phyloP scores from a whole-genome alignment of 805 yeast species.

The Ogataea paraovalis region DNA sequence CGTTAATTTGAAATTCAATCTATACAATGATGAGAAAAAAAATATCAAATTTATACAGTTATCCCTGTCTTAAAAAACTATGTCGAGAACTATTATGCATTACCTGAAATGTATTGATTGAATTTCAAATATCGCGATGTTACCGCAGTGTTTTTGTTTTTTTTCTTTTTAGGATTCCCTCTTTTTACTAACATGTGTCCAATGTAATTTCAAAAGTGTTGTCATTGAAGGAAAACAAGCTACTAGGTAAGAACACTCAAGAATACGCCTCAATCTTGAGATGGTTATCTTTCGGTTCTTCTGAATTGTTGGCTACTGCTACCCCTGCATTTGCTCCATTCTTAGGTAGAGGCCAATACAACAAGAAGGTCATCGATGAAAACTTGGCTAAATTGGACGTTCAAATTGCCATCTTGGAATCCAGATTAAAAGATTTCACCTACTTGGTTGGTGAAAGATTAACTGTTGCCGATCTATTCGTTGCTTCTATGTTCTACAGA shows the following conservation, averaged over 20 bases:
- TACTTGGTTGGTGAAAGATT: conserved; percentile 46
- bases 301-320: conserved; percentile 52
- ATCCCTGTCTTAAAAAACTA: conserved; percentile 79
- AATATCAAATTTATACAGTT: conserved; percentile 56
- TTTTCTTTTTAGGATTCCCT: no score
- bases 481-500: conserved; percentile 43
- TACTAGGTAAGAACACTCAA: conserved; percentile 56
- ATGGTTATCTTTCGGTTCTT: conserved; percentile 76
- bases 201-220: conserved; percentile 42
- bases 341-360: conserved; percentile 65
- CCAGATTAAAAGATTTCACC: conserved; percentile 41
- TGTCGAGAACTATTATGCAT: conserved; percentile 54
- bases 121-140: no score
- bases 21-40: conserved; percentile 54
- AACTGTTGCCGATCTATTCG: conserved; percentile 42
- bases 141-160: no score
- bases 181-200: no score
- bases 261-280: conserved; percentile 65
- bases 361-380: conserved; percentile 54
- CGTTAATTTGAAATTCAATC: no score
- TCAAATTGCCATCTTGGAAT: conserved; percentile 49
- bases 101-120: conserved; percentile 40
- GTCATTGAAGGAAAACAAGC: conserved; percentile 41
- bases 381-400: conserved; percentile 34
- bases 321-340: conserved; percentile 55